These are phyloP conservation scores for Candida dubliniensis DNA, from an alignment of 1,139 yeast species.

Conservation along the genomic window DNA sequence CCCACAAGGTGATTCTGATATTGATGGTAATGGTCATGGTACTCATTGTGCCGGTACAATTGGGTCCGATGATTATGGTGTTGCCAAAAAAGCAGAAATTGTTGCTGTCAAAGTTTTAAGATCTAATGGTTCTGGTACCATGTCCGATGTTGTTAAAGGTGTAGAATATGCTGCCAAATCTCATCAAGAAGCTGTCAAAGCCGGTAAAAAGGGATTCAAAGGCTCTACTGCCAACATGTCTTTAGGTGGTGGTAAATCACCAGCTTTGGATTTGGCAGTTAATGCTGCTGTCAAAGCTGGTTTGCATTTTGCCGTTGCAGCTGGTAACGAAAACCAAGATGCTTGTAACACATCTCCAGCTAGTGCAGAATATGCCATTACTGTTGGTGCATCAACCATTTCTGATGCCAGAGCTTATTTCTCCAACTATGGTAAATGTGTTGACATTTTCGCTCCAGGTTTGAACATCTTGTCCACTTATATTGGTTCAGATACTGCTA, in stretches of 20 bases:
- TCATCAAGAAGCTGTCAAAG: constrained; percentile 31
- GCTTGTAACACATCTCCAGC: constrained; percentile 48
- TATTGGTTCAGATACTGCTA: constrained; percentile 36
- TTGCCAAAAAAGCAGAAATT: constrained; percentile 43
- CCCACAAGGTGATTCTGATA: constrained; percentile 28
- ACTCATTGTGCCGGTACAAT: constrained; percentile 50
- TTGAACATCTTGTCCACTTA: constrained; percentile 41
- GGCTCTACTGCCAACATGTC: constrained; percentile 49
- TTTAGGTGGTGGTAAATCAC: constrained; percentile 43
- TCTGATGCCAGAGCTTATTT: constrained; percentile 40
- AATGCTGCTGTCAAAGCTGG: constrained; percentile 45
- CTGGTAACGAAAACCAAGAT: constrained; percentile 46
- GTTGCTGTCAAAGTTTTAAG: constrained; percentile 47
- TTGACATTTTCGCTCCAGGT: constrained; percentile 49
- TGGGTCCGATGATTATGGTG: constrained; percentile 43
- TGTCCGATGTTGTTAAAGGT: constrained; percentile 46
- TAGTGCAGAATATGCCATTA: constrained; percentile 41
- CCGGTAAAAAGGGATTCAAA: constrained; percentile 38
- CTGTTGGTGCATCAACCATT: constrained; percentile 45
- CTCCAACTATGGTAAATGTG: constrained; percentile 47
- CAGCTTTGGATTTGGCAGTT: constrained; percentile 44
- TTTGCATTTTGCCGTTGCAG: constrained; percentile 45
- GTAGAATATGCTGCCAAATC: constrained; percentile 42
- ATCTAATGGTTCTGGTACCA: constrained; percentile 40
- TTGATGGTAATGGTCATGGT: constrained; percentile 57